These are phyloP conservation scores for Tolypocladium sp. DNA, from an alignment of 2,329 filamentous ascomycete species.

Conservation along the genomic window DNA sequence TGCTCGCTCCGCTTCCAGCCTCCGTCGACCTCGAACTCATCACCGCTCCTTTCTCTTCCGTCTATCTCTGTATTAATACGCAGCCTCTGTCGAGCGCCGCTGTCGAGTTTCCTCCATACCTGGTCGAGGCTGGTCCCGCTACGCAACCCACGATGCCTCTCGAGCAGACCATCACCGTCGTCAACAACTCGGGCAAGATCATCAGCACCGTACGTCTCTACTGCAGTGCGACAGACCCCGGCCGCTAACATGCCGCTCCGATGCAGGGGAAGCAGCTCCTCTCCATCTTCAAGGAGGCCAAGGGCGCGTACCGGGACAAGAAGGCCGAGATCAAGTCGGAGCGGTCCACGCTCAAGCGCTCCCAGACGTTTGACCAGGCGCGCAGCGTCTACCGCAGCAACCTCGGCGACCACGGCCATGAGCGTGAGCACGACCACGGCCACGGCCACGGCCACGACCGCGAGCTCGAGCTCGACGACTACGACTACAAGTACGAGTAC, in stretches of 20 bases:
- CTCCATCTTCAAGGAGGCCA: constrained; percentile 86
- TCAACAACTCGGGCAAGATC: constrained; percentile 85
- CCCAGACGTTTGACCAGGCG: constrained; percentile 43
- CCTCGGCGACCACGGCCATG: not conserved
- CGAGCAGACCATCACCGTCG: constrained; percentile 73
- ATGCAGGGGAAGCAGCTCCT: constrained; percentile 78
- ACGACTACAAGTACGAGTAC: constrained; percentile 23
- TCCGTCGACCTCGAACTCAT: not conserved
- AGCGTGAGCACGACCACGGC: not conserved
- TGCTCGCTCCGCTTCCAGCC: not conserved
- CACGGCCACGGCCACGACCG: not conserved
- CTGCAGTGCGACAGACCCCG: constrained; percentile 1
- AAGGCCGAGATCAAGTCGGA: constrained; percentile 74
- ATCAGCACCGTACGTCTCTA: constrained; percentile 66
- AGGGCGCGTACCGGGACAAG: constrained; percentile 76
- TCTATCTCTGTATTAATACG: no score
- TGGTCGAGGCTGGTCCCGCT: no score
- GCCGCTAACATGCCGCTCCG: not conserved
- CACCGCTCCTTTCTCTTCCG: not conserved
- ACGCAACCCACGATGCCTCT: constrained; percentile 25
- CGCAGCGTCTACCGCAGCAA: constrained; percentile 7
- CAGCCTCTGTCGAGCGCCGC: not conserved
- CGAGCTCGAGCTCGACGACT: constrained; percentile 12
- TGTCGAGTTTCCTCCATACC: not conserved
- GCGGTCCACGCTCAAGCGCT: constrained; percentile 42